These are phyloP conservation scores for Silene noctiflora DNA, from an alignment of 179 eudicot species.

Conservation along the genomic window DNA sequence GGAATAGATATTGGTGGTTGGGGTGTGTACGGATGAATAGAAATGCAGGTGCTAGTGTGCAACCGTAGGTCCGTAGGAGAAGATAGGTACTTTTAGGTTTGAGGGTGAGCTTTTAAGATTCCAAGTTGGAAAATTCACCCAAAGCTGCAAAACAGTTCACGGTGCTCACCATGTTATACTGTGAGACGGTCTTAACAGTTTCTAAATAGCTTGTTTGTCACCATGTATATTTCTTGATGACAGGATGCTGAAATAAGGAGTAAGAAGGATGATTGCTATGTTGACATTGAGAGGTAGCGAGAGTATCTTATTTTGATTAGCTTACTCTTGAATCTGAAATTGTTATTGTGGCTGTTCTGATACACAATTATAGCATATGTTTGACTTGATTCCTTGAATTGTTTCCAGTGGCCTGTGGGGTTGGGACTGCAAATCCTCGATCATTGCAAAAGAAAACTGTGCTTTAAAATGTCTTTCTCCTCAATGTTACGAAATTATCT, in stretches of 20 bases:
- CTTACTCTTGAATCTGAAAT: neutral
- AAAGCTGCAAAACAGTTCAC: neutral
- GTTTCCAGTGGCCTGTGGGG: conserved; percentile 75
- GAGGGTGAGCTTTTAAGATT: neutral
- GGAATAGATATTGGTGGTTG: neutral
- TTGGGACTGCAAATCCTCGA: conserved; percentile 61
- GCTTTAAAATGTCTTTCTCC: conserved; percentile 80
- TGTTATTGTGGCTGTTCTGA: neutral
- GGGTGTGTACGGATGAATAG: neutral
- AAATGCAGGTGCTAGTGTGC: neutral
- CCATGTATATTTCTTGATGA: neutral
- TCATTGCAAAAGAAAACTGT: conserved; percentile 81
- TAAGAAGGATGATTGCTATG: conserved; percentile 68
- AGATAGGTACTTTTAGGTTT: neutral
- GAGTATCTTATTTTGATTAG: neutral
- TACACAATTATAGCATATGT: neutral
- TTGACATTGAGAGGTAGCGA: conserved; percentile 66
- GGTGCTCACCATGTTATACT: neutral
- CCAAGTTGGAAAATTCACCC: neutral
- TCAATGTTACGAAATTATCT: conserved; percentile 65
- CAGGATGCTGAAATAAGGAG: conserved; percentile 68
- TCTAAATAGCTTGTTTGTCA: conserved; percentile 11
- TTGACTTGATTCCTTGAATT: conserved; percentile 16
- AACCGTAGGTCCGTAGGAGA: no score
- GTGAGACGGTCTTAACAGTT: neutral